Base-by-base conservation (phyloP, 1,284 basidiomycete species). In the Malassezia sp. region DNA sequence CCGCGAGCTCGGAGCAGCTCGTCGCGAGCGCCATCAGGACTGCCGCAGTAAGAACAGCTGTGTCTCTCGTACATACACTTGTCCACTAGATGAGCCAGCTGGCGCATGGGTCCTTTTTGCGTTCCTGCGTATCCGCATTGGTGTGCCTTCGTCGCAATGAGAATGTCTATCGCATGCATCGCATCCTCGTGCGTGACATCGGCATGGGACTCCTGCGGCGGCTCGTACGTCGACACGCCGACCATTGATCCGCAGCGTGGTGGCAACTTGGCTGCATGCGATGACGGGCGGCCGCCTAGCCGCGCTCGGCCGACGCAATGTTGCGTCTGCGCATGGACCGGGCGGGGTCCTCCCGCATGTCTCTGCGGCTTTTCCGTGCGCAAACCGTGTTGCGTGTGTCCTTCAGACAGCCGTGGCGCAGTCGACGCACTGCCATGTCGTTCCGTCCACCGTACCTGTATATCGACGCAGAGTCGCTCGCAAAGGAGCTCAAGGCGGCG, bases 361-460 rank as follows among this genome's bases (percentile, higher is more conserved):
- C n/a, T n/a, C n/a, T n/a, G n/a, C n/a, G n/a, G n/a, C n/a, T n/a
- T n/a, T n/a, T n/a, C n/a, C n/a, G n/a, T n/a, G n/a, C n/a, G n/a
- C n/a, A n/a, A n/a, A n/a, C n/a, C n/a, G n/a, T n/a, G n/a, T n/a
- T n/a, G n/a, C n/a, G n/a, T n/a, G n/a, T n/a, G n/a, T n/a, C n/a
- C n/a, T n/a, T n/a, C n/a, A n/a, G n/a, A n/a, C n/a, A n/a, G n/a
- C n/a, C n/a, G n/a, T n/a, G n/a, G n/a, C n/a, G n/a, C n/a, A n/a
- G n/a, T n/a, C n/a, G n/a, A n/a, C n/a, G n/a, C n/a, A n/a, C n/a
- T n/a, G 40, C 7, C 21, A 63, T 61, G 59, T 63, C 61, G 1
- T 63, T 57, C 31, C 29, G 42, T 24, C 58, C 55, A 10, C 47
- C 57, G 4, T 61, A 64, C 50, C 54, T 30, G 22, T 64, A 64